These are phyloP conservation scores for Corymbia calophylla DNA, from an alignment of 441 rosid genomes.

Conservation along the genomic window DNA sequence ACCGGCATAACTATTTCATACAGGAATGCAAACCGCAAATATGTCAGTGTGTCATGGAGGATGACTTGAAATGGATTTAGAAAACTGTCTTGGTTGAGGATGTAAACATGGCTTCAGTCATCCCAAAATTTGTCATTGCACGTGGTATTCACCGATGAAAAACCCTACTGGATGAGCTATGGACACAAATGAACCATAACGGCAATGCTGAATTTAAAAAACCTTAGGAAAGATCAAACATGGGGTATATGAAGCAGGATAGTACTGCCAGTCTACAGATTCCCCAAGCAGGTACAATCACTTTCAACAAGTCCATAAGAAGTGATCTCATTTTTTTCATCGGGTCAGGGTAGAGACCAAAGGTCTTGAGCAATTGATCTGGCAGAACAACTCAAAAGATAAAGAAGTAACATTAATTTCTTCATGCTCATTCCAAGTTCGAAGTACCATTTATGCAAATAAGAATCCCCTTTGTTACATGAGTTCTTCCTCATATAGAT, in stretches of 20 bases:
- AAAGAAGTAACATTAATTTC: too few species aligned
- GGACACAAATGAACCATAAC: neutral
- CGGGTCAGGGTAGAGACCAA: neutral
- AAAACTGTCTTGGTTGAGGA: neutral
- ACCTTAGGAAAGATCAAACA: neutral
- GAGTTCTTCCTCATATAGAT: neutral
- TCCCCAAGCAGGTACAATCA: neutral
- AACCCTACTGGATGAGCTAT: neutral
- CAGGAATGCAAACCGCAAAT: neutral
- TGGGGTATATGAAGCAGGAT: neutral
- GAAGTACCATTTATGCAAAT: too few species aligned
- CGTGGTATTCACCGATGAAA: neutral
- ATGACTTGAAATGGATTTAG: neutral
- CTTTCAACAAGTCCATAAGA: too few species aligned
- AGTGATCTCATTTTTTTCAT: neutral
- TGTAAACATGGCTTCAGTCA: neutral
- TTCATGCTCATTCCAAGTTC: neutral
- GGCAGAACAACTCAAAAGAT: rapidly evolving
- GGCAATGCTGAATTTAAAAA: neutral
- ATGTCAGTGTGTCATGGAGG: neutral
- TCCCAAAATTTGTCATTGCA: neutral
- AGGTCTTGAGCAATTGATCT: neutral
- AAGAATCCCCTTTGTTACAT: neutral
- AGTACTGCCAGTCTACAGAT: neutral
- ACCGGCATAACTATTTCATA: neutral